Conservation (phyloP, 2,329 filamentous ascomycete species). For the Diplodia sapinea region DNA sequence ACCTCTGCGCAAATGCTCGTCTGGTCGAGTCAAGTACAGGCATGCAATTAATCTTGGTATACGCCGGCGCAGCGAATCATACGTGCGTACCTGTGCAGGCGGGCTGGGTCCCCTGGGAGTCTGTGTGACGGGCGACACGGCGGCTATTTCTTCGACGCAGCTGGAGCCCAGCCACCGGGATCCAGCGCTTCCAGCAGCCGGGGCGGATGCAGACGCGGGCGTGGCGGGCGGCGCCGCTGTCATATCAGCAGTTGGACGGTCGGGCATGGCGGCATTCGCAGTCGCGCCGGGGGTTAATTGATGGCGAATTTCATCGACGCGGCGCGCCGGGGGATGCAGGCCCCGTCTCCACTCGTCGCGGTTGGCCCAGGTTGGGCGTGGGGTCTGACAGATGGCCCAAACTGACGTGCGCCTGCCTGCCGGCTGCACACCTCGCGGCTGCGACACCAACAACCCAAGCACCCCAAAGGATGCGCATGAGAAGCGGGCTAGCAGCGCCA, state of each 20-base stretch:
- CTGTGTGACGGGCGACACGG: neutral
- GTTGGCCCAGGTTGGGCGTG: constrained; percentile 3
- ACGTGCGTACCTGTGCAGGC: neutral
- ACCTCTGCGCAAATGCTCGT: neutral
- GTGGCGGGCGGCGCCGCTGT: constrained; percentile 13
- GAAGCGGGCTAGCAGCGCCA: neutral
- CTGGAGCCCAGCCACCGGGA: constrained; percentile 12
- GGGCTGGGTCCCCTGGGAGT: neutral
- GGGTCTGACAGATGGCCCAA: neutral
- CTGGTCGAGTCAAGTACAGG: neutral
- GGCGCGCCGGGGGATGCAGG: neutral
- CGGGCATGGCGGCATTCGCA: constrained; percentile 4
- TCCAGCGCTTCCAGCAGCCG: constrained; percentile 7
- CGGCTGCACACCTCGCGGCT: neutral
- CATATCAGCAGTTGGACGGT: neutral
- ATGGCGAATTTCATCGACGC: neutral
- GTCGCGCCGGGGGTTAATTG: constrained; percentile 5
- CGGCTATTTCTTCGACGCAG: neutral
- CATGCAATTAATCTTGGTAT: neutral
- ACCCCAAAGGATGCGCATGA: neutral
- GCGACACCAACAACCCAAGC: constrained; percentile 14
- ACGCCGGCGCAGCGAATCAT: neutral
- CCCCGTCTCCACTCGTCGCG: constrained; percentile 9
- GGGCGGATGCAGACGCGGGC: neutral
- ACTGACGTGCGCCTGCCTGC: neutral